phyloP scores from a whole-genome alignment of 1,284 basidiomycete species.

The Rhodotorula sp. region DNA sequence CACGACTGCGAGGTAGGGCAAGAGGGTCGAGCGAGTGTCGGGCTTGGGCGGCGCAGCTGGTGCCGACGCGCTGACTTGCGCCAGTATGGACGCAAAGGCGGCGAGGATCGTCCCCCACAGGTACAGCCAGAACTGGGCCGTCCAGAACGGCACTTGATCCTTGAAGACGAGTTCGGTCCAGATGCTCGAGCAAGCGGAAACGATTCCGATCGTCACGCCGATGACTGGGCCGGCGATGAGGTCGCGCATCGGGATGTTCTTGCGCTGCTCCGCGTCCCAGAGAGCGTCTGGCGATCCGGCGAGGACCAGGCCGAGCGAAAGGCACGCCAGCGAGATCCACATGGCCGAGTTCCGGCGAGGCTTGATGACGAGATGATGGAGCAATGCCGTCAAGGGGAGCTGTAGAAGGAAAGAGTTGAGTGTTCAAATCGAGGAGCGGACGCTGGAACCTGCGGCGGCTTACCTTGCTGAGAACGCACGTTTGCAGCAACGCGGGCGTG shows the following conservation, averaged over 20 bases:
- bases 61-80: background rate
- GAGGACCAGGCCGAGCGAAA: slow-evolving; percentile 5
- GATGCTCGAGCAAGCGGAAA: slow-evolving; percentile 11
- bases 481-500: slow-evolving; percentile 13
- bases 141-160: slow-evolving; percentile 18
- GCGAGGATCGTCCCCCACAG: slow-evolving; percentile 8
- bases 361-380: slow-evolving; percentile 12
- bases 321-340: slow-evolving; percentile 14
- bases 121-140: slow-evolving; percentile 15
- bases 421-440: background rate
- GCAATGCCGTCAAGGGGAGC: slow-evolving; percentile 12
- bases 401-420: background rate
- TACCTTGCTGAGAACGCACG: slow-evolving; percentile 12
- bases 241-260: background rate
- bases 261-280: background rate
- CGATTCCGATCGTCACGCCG: slow-evolving; percentile 11
- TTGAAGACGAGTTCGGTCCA: slow-evolving; percentile 12
- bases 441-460: background rate
- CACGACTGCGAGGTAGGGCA: slow-evolving; percentile 1
- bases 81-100: background rate
- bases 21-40: background rate
- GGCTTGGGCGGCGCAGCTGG: background rate
- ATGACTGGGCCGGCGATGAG: slow-evolving; percentile 3
- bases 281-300: slow-evolving; percentile 11
- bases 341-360: background rate